phyloP scores from a whole-genome alignment of 2,329 filamentous ascomycete species.

The Fusarium foetens region DNA sequence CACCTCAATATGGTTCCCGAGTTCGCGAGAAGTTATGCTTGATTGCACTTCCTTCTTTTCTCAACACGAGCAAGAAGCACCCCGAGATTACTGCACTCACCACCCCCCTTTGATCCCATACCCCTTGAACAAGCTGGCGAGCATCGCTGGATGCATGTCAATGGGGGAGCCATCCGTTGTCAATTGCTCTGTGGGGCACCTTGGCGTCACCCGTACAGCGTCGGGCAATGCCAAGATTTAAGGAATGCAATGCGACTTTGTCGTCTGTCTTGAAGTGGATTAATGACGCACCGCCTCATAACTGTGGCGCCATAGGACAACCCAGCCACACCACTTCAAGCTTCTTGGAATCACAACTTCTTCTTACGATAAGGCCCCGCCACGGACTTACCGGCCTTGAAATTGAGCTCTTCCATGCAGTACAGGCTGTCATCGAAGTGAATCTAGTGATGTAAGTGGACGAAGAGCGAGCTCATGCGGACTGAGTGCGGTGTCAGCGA shows the following conservation, averaged over 20 bases:
- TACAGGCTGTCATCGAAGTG: neutral
- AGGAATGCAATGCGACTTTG: neutral
- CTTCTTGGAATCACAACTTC: neutral
- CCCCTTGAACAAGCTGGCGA: neutral
- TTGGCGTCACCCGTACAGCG: neutral
- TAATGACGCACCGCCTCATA: neutral
- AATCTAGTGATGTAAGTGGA: neutral
- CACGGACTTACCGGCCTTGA: neutral
- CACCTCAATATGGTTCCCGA: neutral
- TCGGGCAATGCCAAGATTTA: neutral
- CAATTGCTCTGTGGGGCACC: neutral
- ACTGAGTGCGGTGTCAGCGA: neutral
- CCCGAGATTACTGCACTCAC: neutral
- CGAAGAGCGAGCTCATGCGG: neutral
- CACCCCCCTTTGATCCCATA: neutral
- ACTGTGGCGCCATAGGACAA: neutral
- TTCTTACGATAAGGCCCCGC: neutral
- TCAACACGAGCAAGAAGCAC: neutral
- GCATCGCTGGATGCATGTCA: neutral
- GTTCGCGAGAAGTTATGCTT: neutral
- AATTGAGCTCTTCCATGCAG: neutral
- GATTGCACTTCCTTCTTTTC: neutral
- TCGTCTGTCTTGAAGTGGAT: neutral
- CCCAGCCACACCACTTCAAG: neutral
- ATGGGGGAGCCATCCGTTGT: neutral